A percentile compares a stretch with the other conserved stretches of the same genome.
Evolutionary conservation across 2,329 filamentous ascomycete species (phyloP).

Genomic region (Paramyrothecium roridum): DNA sequence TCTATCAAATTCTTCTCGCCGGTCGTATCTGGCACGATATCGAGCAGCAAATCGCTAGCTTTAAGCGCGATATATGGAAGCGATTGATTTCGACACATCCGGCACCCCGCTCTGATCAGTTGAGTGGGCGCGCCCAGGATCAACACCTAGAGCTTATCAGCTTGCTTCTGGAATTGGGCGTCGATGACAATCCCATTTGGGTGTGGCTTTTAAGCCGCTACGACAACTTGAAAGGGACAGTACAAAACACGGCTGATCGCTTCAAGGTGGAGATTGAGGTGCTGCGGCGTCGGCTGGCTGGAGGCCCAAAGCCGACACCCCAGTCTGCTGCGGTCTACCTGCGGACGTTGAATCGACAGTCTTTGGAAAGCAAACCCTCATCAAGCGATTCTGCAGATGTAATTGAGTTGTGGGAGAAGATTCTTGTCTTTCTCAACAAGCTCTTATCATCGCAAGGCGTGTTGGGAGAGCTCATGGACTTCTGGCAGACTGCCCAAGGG

Average conservation of each 20-base stretch:
- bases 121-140: slow-evolving; percentile 62
- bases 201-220: slow-evolving; percentile 90
- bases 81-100: slow-evolving; percentile 68
- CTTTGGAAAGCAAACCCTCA: slow-evolving; percentile 55
- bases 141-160: slow-evolving; percentile 88
- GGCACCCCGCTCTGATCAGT: slow-evolving; percentile 44
- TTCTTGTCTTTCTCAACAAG: slow-evolving; percentile 68
- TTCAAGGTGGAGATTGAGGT: slow-evolving; percentile 91
- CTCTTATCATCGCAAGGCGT: slow-evolving; percentile 78
- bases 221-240: slow-evolving; percentile 84
- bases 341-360: slow-evolving; percentile 67
- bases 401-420: slow-evolving; percentile 90
- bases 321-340: slow-evolving; percentile 73
- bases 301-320: slow-evolving; percentile 66
- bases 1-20: slow-evolving; percentile 83
- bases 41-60: slow-evolving; percentile 77
- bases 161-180: slow-evolving; percentile 86
- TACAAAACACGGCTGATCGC: slow-evolving; percentile 76
- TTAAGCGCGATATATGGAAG: slow-evolving; percentile 89
- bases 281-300: slow-evolving; percentile 75
- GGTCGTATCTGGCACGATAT: slow-evolving; percentile 95
- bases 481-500: slow-evolving; percentile 87
- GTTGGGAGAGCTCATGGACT: slow-evolving; percentile 85
- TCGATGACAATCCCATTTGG: slow-evolving; percentile 95
- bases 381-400: slow-evolving; percentile 77